Evolutionary conservation across 2,329 filamentous ascomycete species (phyloP), one percentile per base, ranked within the genome.

Genomic region (Claviceps arundinis): DNA sequence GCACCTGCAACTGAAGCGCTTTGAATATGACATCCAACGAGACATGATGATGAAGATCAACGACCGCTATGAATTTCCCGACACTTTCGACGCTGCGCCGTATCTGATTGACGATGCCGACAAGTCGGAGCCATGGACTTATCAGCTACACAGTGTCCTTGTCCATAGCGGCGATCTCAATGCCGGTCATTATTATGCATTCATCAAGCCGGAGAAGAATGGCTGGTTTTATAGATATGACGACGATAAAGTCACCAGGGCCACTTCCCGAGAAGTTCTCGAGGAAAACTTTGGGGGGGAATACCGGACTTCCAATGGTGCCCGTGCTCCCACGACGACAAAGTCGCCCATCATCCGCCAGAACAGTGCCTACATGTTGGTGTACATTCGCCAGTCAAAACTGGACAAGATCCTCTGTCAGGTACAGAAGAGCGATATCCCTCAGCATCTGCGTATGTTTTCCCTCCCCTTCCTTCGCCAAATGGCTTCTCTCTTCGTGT

Each of bases 1-100:
- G 22, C 91, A 98, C 66, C 74, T 98, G 43, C 93, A 98, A 66
- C 78, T 98, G 54, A 97, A 97, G 71, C 85, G 93, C 50, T 98
- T 98, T 67, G 89, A 98, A 66, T 98, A 98, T 70, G 93, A 98
- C 68, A 87, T 96, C 61, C 85, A 95, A 59, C 82, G 88, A 60
- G 91, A 97, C 64, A 89, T 89, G 57, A 96, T 97, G 87, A 96
- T 95, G 85, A 98, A 98, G 71, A 89, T 98, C 65, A 94, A 95
- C 62, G 89, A 94, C 61, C 82, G 88, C 53, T 91, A 93, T 70
- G 89, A 94, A 62, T 95, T 93, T 58, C 89, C 88, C 1, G 87
- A 94, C 55, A 71, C 80, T 52, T 89, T 89, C 61, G 87, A 95
- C 63, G 88, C 90, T 6, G 75, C 87, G 0, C 89, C 89, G 0